Conservation (phyloP, 441 rosid species). For the Omphalea diandra region DNA sequence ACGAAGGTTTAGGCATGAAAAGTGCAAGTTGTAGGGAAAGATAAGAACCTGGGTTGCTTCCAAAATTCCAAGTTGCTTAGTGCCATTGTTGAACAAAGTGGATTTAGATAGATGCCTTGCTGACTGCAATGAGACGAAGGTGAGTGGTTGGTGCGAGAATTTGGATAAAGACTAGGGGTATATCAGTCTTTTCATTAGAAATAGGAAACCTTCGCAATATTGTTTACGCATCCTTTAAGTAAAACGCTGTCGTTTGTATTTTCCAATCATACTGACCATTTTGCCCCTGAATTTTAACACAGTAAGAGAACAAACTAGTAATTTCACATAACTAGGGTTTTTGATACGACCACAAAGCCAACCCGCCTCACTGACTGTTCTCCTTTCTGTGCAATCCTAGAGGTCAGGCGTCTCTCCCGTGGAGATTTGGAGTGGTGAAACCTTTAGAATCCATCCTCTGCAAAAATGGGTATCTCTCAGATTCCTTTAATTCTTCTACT, state of each 20-base stretch:
- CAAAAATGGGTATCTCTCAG: conserved; percentile 40
- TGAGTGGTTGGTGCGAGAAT: background rate
- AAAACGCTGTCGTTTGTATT: background rate
- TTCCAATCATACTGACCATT: background rate
- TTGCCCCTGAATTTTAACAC: background rate
- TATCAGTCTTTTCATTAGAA: background rate
- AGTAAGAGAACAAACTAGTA: background rate
- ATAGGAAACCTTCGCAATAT: too few relatives aligned
- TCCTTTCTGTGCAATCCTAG: background rate
- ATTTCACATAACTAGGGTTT: background rate
- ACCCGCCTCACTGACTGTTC: background rate
- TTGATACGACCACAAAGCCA: conserved; percentile 11
- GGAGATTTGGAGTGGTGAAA: conserved; percentile 6
- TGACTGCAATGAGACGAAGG: background rate
- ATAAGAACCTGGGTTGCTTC: conserved; percentile 5
- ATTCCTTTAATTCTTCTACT: background rate
- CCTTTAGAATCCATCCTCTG: conserved; percentile 8
- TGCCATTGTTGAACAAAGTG: conserved; percentile 13
- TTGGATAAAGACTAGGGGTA: background rate
- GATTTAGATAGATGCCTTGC: too few relatives aligned
- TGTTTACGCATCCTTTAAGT: too few relatives aligned
- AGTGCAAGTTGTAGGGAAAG: conserved; percentile 10
- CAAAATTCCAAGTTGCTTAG: conserved; percentile 15
- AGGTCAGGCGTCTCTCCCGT: conserved; percentile 8
- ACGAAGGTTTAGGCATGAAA: too few relatives aligned